Base-by-base conservation (phyloP, 768 basidiomycete species). In the Suillus plorans region DNA sequence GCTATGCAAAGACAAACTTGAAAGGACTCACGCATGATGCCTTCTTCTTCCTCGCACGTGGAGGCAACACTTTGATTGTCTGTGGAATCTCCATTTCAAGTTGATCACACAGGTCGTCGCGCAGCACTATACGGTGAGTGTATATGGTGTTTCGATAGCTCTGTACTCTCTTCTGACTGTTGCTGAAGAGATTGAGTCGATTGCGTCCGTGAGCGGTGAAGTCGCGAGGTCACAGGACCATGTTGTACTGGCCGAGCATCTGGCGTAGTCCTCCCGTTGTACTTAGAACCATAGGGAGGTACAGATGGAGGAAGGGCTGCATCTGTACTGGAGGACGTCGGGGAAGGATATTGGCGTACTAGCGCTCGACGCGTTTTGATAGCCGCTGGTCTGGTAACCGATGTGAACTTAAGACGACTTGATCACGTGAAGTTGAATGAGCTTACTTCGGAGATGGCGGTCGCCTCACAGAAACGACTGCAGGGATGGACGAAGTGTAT, bases 361-460 rank as follows among this genome's bases (percentile, higher is more conserved):
- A 59, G 41, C 10, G 41, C 20, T 42, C 41, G 39, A 25, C 28
- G 58, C 20, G 25, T 3, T 31, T 8, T 42, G 6, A 4, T 20
- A 59, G n/a, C 18, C 25, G 18, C 4, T 28, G 58, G 58, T 59
- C 39, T 59, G 41, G 12, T 20, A 42, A 42, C 10, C 9, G 16
- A 41, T 10, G 18, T 28, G 22, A 39, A 39, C 10, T 39, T 39
- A 37, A 37, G 0, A 39, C 4, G 7, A 25, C 37, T 39, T 25
- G 18, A 42, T 59, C 39, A 28, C 58, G 18, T 59, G 58, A 10
- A 42, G 58, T 31, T 6, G 58, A 42, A 18, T 55, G 31, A 20
- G n/a, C 28, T 28, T 28, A 59, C 58, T 59, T 59, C 1, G 58
- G 58, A 42, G 58, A 59, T 59, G 58, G 58, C 6, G 58, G 42